Evolutionary conservation across 441 rosid genomes (phyloP), one percentile per base, ranked within the genome.

Genomic region (Gossypium lobatum): DNA sequence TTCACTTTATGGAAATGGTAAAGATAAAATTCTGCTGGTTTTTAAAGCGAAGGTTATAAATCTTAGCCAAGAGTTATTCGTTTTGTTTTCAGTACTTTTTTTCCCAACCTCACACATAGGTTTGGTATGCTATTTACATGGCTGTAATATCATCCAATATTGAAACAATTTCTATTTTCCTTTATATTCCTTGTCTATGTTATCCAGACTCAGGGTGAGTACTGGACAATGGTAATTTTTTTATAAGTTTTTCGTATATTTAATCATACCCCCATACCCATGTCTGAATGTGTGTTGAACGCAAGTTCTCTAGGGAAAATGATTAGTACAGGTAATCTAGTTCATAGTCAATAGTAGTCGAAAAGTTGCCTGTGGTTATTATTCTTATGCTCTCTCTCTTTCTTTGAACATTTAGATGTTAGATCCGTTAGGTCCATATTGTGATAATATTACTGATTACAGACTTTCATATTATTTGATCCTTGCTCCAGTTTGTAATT

Each of bases 401-500:
- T 13, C 4, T n/a, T 25, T 25, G 46, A 52, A 26, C 72, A 42
- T 69, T 28, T 28, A 69, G 61, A 26, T 52, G 55, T 52, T 28
- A 23, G 28, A 69, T 28, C 26, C 26, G 23, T 66, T 23, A 66
- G 42, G 25, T 25, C 3, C 20, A 45, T n/a, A 13, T 48, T 14
- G 8, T n/a, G 58, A 48, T 37, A 48, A 8, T 7, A n/a, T 67
- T 48, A 23, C 10, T 25, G 5, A 25, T 45, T 25, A 31, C 34
- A 6, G 7, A 46, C 37, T 45, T 28, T 17, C 55, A 72, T 59
- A n/a, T 45, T 48, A 16, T 60, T 17, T 10, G 58, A 46, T 61
- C 34, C 23, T 65, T 73, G 21, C 28, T 74, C 55, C 88, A 86
- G 97, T 79, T 58, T 95, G 98, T 74, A 88, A 87, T 73, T 88